Conservation (phyloP, 805 yeast genomes). For the Babjeviella inositovora region DNA sequence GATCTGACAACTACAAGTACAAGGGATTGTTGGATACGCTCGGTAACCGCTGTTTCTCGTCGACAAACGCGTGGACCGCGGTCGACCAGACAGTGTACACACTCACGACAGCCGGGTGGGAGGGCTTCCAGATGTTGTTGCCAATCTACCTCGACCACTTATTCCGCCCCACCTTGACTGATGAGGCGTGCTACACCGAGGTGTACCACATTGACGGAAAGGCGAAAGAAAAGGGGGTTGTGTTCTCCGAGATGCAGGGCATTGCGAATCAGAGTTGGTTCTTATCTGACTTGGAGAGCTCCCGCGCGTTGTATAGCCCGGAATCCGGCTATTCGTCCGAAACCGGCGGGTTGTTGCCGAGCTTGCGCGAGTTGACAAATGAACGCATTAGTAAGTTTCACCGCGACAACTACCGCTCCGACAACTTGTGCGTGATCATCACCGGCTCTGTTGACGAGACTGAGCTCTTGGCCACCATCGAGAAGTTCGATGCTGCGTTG, state of each 20-base stretch:
- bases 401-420: slow-evolving; percentile 55
- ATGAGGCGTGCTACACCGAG: slow-evolving; percentile 84
- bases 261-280: slow-evolving; percentile 70
- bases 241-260: slow-evolving; percentile 94
- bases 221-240: slow-evolving; percentile 91
- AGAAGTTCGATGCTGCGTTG: slow-evolving; percentile 42
- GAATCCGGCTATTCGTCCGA: slow-evolving; percentile 80
- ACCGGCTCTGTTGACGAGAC: slow-evolving; percentile 74
- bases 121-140: slow-evolving; percentile 68
- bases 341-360: slow-evolving; percentile 80
- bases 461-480: slow-evolving; percentile 48
- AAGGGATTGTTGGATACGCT: slow-evolving; percentile 81
- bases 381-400: slow-evolving; percentile 71
- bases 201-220: slow-evolving; percentile 89
- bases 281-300: slow-evolving; percentile 40
- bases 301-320: slow-evolving; percentile 33
- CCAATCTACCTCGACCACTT: slow-evolving; percentile 89
- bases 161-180: slow-evolving; percentile 71
- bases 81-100: slow-evolving; percentile 94
- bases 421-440: slow-evolving; percentile 68
- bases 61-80: slow-evolving; percentile 94
- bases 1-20: slow-evolving; percentile 76
- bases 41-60: slow-evolving; percentile 71
- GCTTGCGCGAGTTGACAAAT: slow-evolving; percentile 57
- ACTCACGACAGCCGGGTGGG: slow-evolving; percentile 88